Conservation (phyloP, 495 filamentous ascomycete genomes). For the Thermochaetoides thermophila region DNA sequence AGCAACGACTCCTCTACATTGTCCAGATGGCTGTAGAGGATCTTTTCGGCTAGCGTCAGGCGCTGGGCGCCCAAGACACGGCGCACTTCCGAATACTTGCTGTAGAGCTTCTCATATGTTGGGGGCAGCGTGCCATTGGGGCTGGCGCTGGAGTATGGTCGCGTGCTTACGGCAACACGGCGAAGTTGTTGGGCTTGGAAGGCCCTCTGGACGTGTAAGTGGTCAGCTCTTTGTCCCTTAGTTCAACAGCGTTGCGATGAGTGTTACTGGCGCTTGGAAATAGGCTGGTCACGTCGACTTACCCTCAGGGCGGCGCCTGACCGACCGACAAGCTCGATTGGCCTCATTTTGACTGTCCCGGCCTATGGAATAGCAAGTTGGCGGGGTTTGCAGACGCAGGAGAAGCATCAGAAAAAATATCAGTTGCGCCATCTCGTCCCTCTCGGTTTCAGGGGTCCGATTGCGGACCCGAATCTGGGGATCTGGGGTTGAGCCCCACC, state of each 20-base stretch:
- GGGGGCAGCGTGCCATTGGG: conserved; percentile 26
- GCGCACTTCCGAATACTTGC: conserved; percentile 45
- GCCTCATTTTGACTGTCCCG: conserved; percentile 17
- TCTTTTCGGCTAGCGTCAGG: conserved; percentile 91
- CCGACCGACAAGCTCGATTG: conserved; percentile 26
- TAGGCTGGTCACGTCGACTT: background rate
- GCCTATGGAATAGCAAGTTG: conserved; percentile 5
- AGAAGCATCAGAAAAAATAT: conserved; percentile 8
- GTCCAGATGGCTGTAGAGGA: conserved; percentile 88
- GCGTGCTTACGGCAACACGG: conserved; percentile 7
- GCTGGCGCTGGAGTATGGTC: conserved; percentile 13
- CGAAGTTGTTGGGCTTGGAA: conserved; percentile 14
- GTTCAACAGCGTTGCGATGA: no score
- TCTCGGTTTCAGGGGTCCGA: conserved; percentile 3
- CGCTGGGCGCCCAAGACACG: conserved; percentile 51
- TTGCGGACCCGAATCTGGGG: conserved; percentile 2
- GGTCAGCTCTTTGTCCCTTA: background rate
- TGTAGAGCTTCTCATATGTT: conserved; percentile 30
- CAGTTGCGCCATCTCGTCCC: conserved; percentile 3
- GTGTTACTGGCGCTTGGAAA: no score
- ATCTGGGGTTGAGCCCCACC: no score
- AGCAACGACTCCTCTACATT: conserved; percentile 74
- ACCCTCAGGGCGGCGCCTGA: conserved; percentile 22
- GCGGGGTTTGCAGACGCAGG: conserved; percentile 1
- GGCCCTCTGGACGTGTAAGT: conserved; percentile 11